Percentiles rank a stretch among this genome's conserved stretches.
phyloP scores from a whole-genome alignment of 495 filamentous ascomycete species.

The Schizothecium vesticola region DNA sequence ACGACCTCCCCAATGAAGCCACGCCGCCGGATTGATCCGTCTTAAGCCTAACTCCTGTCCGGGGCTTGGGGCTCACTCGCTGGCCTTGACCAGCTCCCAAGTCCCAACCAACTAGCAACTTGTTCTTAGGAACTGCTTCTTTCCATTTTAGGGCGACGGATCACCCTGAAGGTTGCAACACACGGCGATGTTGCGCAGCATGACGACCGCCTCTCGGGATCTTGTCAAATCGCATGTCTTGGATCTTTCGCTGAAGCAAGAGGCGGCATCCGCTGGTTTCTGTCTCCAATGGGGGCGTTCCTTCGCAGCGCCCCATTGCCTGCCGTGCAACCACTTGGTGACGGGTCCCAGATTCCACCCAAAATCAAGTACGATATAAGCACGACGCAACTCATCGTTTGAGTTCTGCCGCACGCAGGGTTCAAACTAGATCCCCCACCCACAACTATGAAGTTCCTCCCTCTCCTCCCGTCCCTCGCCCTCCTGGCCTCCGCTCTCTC shows the following conservation, averaged over 20 bases:
- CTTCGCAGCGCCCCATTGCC: background rate
- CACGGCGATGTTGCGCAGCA: background rate
- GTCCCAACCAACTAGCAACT: too few relatives aligned
- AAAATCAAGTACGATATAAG: background rate
- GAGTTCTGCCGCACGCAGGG: too few relatives aligned
- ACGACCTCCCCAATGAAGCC: background rate
- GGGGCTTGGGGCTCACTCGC: background rate
- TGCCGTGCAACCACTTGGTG: background rate
- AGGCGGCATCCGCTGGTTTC: background rate
- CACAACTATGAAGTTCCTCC: background rate
- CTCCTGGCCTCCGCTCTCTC: background rate
- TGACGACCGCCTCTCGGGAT: background rate
- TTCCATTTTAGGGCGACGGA: too few relatives aligned
- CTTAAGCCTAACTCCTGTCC: background rate
- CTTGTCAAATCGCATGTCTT: background rate
- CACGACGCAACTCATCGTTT: too few relatives aligned
- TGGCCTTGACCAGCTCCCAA: too few relatives aligned
- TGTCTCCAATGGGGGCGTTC: background rate
- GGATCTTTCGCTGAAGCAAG: background rate
- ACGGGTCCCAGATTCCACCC: background rate
- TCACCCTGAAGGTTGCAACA: too few relatives aligned
- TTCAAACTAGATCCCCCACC: too few relatives aligned
- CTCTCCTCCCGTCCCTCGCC: background rate
- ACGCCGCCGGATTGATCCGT: background rate
- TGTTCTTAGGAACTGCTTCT: too few relatives aligned